Conservation (phyloP, 163 green algal genomes). For the Chloroidium sp. region DNA sequence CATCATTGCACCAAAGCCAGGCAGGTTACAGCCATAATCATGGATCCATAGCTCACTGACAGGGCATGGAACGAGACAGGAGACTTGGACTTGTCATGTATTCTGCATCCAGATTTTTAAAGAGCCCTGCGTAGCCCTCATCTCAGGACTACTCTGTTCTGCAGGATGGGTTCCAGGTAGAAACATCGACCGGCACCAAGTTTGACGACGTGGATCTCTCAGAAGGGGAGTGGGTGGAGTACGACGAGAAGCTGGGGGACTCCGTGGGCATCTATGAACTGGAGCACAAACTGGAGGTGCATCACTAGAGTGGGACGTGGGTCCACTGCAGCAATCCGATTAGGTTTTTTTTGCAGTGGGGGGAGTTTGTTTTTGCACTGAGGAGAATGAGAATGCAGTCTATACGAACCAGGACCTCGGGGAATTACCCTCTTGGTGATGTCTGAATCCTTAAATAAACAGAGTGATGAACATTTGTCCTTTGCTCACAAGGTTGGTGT, state of each 20-base stretch:
- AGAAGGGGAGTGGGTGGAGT: conserved; percentile 69
- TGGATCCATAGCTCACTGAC: too few relatives aligned
- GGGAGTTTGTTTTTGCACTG: too few relatives aligned
- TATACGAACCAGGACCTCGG: too few relatives aligned
- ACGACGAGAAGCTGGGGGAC: conserved; percentile 61
- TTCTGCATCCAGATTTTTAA: background rate
- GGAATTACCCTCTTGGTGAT: too few relatives aligned
- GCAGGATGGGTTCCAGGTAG: conserved; percentile 54
- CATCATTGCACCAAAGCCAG: background rate
- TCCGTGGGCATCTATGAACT: conserved; percentile 58
- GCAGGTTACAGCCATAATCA: background rate
- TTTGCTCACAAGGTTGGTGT: too few relatives aligned
- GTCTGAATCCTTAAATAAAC: too few relatives aligned
- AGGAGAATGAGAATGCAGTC: too few relatives aligned
- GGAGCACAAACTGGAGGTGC: conserved; percentile 44
- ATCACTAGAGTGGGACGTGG: conserved; percentile 24
- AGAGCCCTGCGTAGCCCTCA: too few relatives aligned
- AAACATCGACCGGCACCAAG: conserved; percentile 28
- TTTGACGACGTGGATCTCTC: conserved; percentile 66
- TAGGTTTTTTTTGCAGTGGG: too few relatives aligned
- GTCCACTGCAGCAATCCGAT: too few relatives aligned
- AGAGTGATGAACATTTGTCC: too few relatives aligned
- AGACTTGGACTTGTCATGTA: background rate
- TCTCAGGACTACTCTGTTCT: background rate
- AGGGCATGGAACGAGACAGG: background rate